Conservation (phyloP, 352 stramenopile genomes). For the Pythium vanterpoolii region DNA sequence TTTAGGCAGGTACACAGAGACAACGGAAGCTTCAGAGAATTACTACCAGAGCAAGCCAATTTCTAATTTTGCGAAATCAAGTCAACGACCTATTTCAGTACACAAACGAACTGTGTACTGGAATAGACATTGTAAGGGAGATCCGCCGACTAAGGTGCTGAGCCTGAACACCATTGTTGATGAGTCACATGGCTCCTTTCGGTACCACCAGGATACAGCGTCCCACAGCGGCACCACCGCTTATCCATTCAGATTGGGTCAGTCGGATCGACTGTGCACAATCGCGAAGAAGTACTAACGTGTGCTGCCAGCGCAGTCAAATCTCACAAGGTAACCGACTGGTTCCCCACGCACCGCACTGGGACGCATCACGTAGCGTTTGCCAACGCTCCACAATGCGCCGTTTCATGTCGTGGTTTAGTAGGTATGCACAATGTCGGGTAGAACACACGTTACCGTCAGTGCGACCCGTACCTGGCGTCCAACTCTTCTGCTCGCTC, state of each 20-base stretch:
- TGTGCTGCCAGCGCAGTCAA: no score
- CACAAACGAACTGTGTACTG: neutral
- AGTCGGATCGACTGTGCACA: no score
- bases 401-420: no score
- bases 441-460: no score
- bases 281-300: no score
- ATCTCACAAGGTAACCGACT: no score
- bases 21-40: neutral
- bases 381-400: no score
- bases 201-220: neutral
- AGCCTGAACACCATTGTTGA: neutral
- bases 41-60: neutral
- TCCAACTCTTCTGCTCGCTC: no score
- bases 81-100: neutral
- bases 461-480: no score
- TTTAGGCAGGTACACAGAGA: neutral
- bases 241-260: neutral
- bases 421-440: no score
- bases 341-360: no score
- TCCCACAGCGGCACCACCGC: slow-evolving; percentile 4
- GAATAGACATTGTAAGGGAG: neutral
- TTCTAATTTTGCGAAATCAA: neutral
- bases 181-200: neutral
- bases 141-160: neutral
- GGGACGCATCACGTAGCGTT: no score